Conservation (phyloP, 352 stramenopile genomes). For the Phytopythium mirpurense region DNA sequence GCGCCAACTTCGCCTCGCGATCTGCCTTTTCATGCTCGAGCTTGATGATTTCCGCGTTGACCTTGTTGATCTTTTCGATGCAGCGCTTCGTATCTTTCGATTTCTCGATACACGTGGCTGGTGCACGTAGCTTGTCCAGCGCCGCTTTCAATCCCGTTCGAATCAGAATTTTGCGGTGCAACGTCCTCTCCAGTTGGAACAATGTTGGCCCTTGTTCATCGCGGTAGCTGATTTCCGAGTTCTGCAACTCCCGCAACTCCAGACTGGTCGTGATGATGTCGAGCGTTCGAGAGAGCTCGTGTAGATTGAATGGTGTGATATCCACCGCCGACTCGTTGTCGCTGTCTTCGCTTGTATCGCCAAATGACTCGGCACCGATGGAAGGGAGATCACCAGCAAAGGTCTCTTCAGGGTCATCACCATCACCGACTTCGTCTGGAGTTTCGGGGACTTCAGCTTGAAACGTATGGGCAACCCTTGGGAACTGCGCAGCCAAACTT, state of each 20-base stretch:
- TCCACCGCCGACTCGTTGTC: conserved; percentile 11
- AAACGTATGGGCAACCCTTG: neutral
- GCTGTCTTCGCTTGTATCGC: conserved; percentile 29
- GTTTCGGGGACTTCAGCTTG: neutral
- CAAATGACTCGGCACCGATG: conserved; percentile 32
- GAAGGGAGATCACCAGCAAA: conserved; percentile 9
- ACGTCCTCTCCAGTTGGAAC: conserved; percentile 18
- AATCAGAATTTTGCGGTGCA: conserved; percentile 33
- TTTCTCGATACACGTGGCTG: conserved; percentile 3
- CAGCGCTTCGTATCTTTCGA: conserved; percentile 12
- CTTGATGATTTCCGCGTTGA: conserved; percentile 25
- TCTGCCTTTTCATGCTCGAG: conserved; percentile 15
- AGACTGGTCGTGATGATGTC: conserved; percentile 49
- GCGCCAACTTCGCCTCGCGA: conserved; percentile 10
- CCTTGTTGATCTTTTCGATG: conserved; percentile 21
- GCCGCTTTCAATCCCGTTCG: conserved; percentile 14
- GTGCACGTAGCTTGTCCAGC: conserved; percentile 8
- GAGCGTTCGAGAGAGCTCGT: conserved; percentile 37
- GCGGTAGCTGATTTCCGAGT: conserved; percentile 13
- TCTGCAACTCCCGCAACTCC: conserved; percentile 41
- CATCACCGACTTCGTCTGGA: too few relatives aligned
- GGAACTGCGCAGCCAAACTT: conserved; percentile 3
- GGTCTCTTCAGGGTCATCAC: neutral
- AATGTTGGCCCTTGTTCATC: conserved; percentile 22
- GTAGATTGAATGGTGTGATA: conserved; percentile 23